Evolutionary conservation across 2,329 filamentous ascomycete genomes (phyloP).

Genomic region (Akanthomyces uredinophilus): DNA sequence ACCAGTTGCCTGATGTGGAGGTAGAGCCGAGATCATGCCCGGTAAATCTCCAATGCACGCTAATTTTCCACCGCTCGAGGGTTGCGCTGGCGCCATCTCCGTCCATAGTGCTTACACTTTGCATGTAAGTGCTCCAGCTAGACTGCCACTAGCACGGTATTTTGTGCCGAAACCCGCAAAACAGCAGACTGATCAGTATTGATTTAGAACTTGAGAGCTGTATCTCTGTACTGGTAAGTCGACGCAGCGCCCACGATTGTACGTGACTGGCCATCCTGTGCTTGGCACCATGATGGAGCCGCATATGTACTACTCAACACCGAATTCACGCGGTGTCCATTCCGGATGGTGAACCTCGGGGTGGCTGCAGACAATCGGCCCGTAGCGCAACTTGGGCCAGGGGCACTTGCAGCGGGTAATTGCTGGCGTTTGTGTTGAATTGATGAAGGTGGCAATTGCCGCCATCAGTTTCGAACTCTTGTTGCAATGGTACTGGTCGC

Average conservation of each 20-base stretch:
- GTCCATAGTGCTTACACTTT: slow-evolving; percentile 2
- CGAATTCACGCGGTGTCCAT: not conserved
- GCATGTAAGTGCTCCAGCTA: not conserved
- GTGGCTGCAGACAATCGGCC: not conserved
- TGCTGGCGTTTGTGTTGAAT: too few species aligned
- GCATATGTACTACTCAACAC: not conserved
- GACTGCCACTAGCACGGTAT: not conserved
- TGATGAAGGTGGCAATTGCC: too few species aligned
- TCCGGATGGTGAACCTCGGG: not conserved
- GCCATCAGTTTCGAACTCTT: too few species aligned
- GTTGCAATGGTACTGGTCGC: too few species aligned
- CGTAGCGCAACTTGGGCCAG: not conserved
- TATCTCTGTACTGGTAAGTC: not conserved
- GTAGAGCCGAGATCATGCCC: slow-evolving; percentile 1
- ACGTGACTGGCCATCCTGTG: too few species aligned
- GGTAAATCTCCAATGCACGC: not conserved
- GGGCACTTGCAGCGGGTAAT: too few species aligned
- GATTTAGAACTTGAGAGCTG: not conserved
- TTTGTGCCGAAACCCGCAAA: not conserved
- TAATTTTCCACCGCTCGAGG: slow-evolving; percentile 12
- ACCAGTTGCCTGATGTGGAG: slow-evolving; percentile 7
- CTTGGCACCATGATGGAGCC: not conserved
- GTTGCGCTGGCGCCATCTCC: not conserved
- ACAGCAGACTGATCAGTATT: too few species aligned
- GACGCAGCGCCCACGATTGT: not conserved